phyloP scores from a whole-genome alignment of 805 yeast species.

The Debaryomyces castellii region DNA sequence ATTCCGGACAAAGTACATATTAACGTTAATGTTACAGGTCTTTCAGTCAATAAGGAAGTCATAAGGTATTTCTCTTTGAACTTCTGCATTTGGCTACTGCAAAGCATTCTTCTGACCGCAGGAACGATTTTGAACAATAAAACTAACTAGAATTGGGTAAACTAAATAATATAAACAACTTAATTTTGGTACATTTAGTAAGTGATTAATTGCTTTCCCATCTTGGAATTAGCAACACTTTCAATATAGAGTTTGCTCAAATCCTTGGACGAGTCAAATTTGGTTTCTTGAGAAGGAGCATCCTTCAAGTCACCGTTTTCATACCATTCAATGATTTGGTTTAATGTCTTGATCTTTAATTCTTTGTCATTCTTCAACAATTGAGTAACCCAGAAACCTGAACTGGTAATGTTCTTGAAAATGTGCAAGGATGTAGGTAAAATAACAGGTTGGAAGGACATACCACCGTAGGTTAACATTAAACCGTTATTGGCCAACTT shows the following conservation, averaged over 20 bases:
- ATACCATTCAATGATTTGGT: slow-evolving; percentile 41
- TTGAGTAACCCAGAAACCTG: slow-evolving; percentile 91
- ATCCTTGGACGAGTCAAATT: slow-evolving; percentile 17
- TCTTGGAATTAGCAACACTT: slow-evolving; percentile 32
- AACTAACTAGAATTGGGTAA: no score
- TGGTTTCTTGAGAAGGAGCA: slow-evolving; percentile 34
- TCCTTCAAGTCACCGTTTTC: slow-evolving; percentile 37
- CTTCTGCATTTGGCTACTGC: no score
- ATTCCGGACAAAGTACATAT: no score
- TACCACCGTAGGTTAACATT: slow-evolving; percentile 92
- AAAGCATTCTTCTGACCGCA: no score
- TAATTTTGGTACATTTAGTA: no score
- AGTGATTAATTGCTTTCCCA: slow-evolving; percentile 39
- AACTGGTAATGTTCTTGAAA: slow-evolving; percentile 80
- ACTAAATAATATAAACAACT: no score
- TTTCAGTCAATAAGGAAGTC: no score
- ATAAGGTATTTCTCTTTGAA: no score
- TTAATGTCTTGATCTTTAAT: slow-evolving; percentile 36
- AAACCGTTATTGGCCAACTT: slow-evolving; percentile 74
- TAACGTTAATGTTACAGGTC: no score
- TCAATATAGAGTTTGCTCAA: slow-evolving; percentile 29
- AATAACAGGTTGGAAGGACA: slow-evolving; percentile 94
- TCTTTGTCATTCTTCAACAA: slow-evolving; percentile 34
- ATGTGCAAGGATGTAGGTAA: slow-evolving; percentile 87
- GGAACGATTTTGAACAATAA: no score